These are phyloP conservation scores for Penicillium sclerotigenum DNA, from an alignment of 2,329 filamentous ascomycete genomes.

Conservation along the genomic window DNA sequence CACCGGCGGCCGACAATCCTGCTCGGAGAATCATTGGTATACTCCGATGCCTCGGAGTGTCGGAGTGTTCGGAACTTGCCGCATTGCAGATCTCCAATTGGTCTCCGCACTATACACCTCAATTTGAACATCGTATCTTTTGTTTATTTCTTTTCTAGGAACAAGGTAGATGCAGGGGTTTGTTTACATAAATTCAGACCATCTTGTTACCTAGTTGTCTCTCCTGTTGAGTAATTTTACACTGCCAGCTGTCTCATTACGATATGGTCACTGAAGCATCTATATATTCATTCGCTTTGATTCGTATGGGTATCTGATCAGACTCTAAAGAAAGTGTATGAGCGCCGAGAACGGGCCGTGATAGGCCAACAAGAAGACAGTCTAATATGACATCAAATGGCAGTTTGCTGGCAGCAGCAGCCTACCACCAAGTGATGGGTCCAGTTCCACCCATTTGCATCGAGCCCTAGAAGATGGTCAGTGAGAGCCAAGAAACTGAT, in stretches of 20 bases:
- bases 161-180: background rate
- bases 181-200: background rate
- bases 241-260: background rate
- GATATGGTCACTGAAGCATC: background rate
- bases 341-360: background rate
- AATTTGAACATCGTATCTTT: background rate
- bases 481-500: background rate
- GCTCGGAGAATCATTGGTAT: conserved; percentile 17
- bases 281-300: conserved; percentile 8
- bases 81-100: background rate
- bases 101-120: background rate
- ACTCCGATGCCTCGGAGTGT: conserved; percentile 21
- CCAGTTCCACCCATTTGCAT: conserved; percentile 48
- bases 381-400: background rate
- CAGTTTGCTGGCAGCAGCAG: background rate
- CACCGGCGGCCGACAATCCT: conserved; percentile 14
- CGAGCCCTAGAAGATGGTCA: conserved; percentile 37
- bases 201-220: background rate
- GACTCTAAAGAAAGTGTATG: conserved; percentile 12
- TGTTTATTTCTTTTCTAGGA: background rate
- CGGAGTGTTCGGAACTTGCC: conserved; percentile 22
- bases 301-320: conserved; percentile 26
- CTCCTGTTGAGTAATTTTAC: background rate
- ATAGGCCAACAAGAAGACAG: background rate
- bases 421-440: conserved; percentile 47